Evolutionary conservation across 179 eudicot genomes (phyloP), one percentile per base, ranked within the genome.

Genomic region (Dionaea muscipula): DNA sequence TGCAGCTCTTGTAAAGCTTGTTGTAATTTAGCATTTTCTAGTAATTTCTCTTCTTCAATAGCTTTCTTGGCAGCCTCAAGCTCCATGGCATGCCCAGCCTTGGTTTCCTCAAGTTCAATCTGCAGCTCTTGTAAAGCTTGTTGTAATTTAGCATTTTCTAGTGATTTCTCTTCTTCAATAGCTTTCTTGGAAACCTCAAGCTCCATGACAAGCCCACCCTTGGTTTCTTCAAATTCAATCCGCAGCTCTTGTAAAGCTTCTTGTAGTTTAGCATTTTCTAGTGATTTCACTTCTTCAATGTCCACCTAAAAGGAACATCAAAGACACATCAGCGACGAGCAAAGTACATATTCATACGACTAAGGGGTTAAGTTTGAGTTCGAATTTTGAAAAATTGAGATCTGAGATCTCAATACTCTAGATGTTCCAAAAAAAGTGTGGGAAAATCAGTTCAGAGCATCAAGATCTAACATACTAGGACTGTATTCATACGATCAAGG

Each of bases 1-100:
- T 82, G 66, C 79, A 80, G 80, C 59, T 83, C 84, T 60, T 80
- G 71, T 59, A 86, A 65, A 72, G 87, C 85, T 45, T 68, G 72
- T 57, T 83, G 83, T 41, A 86, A 64, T 57, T 69, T 78, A 41
- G 72, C 65, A 72, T 63, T 86, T 72, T 90, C 95, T 68, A 68
- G 77, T 61, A 74, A 72, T 66, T 80, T 90, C 23, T 85, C 70
- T 65, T 78, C n/a, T n/a, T n/a, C n/a, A n/a, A n/a, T n/a, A 33
- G 47, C 68, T 50, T 47, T 65, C 47, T 71, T 74, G 55, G 74
- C 69, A 64, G 66, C 72, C 59, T 73, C 84, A n/a, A 70, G 72
- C 57, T 88, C 91, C 65, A 75, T 75, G 20, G 47, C 49, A 46
- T 84, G 82, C 47, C 59, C 52, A 26, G 61, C 78, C 72, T 83